Base-by-base conservation (phyloP, 1,139 yeast species). In the Debaryomyces sp. region DNA sequence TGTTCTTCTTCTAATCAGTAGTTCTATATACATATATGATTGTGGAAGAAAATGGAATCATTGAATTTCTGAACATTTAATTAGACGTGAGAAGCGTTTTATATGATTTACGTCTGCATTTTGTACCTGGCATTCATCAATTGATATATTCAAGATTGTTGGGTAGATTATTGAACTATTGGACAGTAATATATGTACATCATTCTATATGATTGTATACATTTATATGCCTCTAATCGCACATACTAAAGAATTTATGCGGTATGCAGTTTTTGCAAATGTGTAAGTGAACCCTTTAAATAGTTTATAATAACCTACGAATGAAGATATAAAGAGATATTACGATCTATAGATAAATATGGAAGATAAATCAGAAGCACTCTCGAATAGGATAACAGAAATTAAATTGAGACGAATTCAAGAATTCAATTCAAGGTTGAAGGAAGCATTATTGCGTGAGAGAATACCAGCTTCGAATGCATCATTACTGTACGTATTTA, bases 391-490 rank as follows among this genome's bases (percentile, higher is more conserved):
- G 43, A 74, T 75, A 17, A 62, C 67, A 34, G 65, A 64, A 52
- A 67, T 87, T 52, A 86, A 86, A 64, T 70, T 87, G 44, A 84
- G 80, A 59, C 73, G 96, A 53, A 78, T 87, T 29, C 76, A 78
- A 48, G 87, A 85, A 56, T 72, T 86, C 43, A 86, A 85, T 60
- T 63, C 67, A 10, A 78, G 82, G 49, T 68, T 87, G 39, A 79
- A 75, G 53, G 76, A 75, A 33, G 81, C 84, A 45, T 65, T 88
- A 41, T 63, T 75, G 7, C 68, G 82, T 48, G 85, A 85, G 7
- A 68, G 95, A 50, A 81, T 85, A 8, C 82, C 85, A 33, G 88
- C 90, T 4, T 85, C 90, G 15, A 81, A 81, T 54, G 88, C 90
- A 6, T 81, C 88, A 38, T 67, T 78, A 38, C 57, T 66, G 68